These are phyloP conservation scores for Neoboletus magnificus DNA, from an alignment of 768 basidiomycete genomes.

Conservation along the genomic window DNA sequence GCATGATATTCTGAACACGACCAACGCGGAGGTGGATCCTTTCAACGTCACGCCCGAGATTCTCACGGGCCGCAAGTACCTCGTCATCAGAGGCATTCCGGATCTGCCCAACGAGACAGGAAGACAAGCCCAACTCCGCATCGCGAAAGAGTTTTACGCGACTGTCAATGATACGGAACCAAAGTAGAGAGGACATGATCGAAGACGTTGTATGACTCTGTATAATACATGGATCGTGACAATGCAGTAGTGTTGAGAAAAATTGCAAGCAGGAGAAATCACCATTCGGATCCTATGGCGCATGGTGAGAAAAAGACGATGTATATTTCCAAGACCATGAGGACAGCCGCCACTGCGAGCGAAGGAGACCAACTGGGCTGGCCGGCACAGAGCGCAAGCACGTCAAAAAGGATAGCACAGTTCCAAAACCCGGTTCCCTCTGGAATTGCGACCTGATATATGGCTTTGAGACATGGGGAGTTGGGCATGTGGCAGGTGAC, in stretches of 20 bases:
- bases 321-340: background rate
- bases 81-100: constrained; percentile 70
- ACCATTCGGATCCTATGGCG: too few relatives aligned
- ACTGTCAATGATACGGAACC: constrained; percentile 69
- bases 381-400: background rate
- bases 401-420: background rate
- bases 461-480: background rate
- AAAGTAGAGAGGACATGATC: constrained; percentile 31
- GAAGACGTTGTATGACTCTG: background rate
- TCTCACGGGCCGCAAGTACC: constrained; percentile 74
- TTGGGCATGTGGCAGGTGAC: background rate
- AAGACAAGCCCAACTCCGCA: constrained; percentile 67
- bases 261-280: background rate
- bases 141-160: constrained; percentile 85
- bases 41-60: constrained; percentile 68
- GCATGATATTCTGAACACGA: constrained; percentile 42
- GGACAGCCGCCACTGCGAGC: background rate
- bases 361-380: background rate
- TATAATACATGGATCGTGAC: background rate
- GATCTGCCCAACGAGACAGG: constrained; percentile 63
- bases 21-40: constrained; percentile 35
- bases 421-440: background rate
- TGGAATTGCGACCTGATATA: background rate
- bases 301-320: background rate
- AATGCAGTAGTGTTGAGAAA: background rate